Percentiles rank a stretch among this genome's conserved stretches.
These are phyloP conservation scores for Irpex lacteus DNA, from an alignment of 1,284 basidiomycete genomes.

Conservation along the genomic window DNA sequence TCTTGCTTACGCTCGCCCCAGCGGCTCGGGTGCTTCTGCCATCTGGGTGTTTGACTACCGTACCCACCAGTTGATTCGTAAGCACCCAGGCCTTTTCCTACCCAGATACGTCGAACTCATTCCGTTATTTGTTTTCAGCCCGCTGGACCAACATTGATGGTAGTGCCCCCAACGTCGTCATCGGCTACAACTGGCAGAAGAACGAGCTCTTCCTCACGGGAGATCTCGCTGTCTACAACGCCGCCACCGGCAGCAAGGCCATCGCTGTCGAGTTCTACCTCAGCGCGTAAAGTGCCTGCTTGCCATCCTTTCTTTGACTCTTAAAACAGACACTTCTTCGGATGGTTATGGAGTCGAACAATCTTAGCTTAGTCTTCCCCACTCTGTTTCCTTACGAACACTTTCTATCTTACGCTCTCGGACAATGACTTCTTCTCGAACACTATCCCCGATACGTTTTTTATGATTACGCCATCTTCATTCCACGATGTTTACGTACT, in stretches of 20 bases:
- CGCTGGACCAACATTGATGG: constrained; percentile 1
- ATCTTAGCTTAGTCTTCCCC: no score
- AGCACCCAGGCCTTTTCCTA: background rate
- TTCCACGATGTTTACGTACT: no score
- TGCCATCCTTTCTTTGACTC: background rate
- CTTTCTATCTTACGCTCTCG: no score
- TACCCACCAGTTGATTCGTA: background rate
- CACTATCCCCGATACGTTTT: no score
- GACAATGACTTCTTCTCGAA: no score
- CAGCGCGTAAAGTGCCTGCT: background rate
- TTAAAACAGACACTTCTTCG: no score
- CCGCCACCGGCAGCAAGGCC: background rate
- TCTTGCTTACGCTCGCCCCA: background rate
- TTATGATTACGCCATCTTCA: no score
- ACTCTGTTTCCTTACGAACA: no score
- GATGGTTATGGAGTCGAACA: no score
- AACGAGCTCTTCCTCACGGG: background rate
- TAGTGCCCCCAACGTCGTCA: background rate
- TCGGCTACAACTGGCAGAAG: constrained; percentile 1
- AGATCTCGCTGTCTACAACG: background rate
- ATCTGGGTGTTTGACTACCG: background rate
- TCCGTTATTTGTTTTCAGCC: background rate
- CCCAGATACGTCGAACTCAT: background rate
- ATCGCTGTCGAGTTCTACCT: constrained; percentile 1
- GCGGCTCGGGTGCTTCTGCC: background rate